Evolutionary conservation across 768 basidiomycete species (phyloP).

Genomic region (Scleroderma bovista): DNA sequence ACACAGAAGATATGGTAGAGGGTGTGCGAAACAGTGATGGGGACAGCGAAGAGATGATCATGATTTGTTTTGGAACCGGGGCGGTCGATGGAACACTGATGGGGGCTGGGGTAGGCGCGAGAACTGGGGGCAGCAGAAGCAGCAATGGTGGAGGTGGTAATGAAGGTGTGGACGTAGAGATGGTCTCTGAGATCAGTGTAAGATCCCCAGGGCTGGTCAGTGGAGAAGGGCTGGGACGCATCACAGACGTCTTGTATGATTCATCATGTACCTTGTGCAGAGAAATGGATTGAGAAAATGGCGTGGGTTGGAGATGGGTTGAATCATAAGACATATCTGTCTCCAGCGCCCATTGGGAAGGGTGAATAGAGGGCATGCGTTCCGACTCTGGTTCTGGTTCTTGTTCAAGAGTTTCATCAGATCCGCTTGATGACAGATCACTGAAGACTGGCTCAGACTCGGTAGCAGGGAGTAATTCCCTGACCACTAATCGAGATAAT

Average conservation of each 20-base stretch:
- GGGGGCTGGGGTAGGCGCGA: constrained; percentile 6
- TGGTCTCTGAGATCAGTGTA: too few species aligned
- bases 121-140: not conserved
- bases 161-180: constrained; percentile 11
- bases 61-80: constrained; percentile 17
- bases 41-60: constrained; percentile 28
- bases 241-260: constrained; percentile 71
- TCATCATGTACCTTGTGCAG: constrained; percentile 56
- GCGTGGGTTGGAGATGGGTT: too few species aligned
- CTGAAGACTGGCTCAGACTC: too few species aligned
- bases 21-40: constrained; percentile 34
- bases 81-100: constrained; percentile 30
- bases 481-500: too few species aligned
- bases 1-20: too few species aligned
- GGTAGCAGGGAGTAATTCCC: too few species aligned
- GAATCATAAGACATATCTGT: constrained; percentile 72
- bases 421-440: too few species aligned
- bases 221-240: constrained; percentile 53
- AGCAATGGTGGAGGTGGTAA: not conserved
- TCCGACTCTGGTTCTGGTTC: too few species aligned
- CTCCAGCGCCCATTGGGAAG: constrained; percentile 54
- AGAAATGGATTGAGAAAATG: constrained; percentile 34
- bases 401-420: too few species aligned
- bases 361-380: constrained; percentile 35
- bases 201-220: constrained; percentile 26